A percentile compares a stretch with the other conserved stretches of the same genome.
These are phyloP conservation scores for Rhizoctonia solani DNA, from an alignment of 1,284 basidiomycete species.

Conservation along the genomic window DNA sequence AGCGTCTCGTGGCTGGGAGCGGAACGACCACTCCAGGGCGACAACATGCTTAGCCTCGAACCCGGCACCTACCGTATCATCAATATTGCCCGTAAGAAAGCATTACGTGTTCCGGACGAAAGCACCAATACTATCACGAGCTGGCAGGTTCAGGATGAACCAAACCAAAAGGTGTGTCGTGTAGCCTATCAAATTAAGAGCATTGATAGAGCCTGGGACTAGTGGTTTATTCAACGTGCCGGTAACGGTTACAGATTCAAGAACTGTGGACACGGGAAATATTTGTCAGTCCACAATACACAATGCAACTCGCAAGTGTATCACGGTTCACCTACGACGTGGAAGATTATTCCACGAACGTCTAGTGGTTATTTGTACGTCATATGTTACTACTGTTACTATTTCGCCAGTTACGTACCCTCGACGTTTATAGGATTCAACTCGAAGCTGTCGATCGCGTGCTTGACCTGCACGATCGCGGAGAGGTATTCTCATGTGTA, in stretches of 20 bases:
- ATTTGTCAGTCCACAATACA: background rate
- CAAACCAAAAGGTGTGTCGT: conserved; percentile 8
- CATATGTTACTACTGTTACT: background rate
- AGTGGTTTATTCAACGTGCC: conserved; percentile 20
- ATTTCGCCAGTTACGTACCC: background rate
- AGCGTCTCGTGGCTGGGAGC: no score
- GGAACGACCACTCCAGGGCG: background rate
- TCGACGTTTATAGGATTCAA: background rate
- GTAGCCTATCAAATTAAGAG: background rate
- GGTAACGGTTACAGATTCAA: conserved; percentile 15
- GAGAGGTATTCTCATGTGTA: background rate
- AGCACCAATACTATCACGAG: background rate
- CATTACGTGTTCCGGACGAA: conserved; percentile 6
- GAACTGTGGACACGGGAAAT: background rate
- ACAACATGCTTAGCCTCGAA: background rate
- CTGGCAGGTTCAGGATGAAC: conserved; percentile 7
- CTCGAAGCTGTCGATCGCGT: conserved; percentile 5
- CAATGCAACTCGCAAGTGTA: background rate
- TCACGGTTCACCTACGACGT: background rate
- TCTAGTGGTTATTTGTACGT: background rate
- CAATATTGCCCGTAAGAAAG: background rate
- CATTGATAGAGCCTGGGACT: background rate
- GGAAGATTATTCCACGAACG: background rate
- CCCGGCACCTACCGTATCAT: conserved; percentile 20
- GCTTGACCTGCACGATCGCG: conserved; percentile 8